Conservation (phyloP, 2,329 filamentous ascomycete species). For the Delphinella strobiligena region DNA sequence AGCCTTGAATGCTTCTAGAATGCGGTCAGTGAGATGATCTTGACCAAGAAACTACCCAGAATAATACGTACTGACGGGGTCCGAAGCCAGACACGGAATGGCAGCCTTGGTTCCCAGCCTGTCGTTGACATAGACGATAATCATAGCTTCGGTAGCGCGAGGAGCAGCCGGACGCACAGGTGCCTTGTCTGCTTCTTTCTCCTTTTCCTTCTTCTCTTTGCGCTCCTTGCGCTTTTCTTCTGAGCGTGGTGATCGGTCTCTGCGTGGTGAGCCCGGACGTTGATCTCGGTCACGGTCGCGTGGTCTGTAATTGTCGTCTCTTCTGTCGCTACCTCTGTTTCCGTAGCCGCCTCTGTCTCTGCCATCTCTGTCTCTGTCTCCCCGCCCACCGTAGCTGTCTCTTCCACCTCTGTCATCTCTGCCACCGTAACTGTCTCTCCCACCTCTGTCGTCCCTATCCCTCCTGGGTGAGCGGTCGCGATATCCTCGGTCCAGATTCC, state of each 20-base stretch:
- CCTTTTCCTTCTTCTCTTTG: conserved; percentile 13
- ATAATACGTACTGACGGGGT: conserved; percentile 50
- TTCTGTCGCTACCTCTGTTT: conserved; percentile 7
- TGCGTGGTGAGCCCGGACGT: background rate
- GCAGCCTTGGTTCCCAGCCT: conserved; percentile 91
- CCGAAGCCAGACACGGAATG: conserved; percentile 76
- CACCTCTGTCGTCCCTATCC: conserved; percentile 14
- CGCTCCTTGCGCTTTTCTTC: conserved; percentile 14
- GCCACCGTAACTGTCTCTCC: conserved; percentile 7
- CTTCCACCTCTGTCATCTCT: conserved; percentile 5
- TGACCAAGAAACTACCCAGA: conserved; percentile 1
- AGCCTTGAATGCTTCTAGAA: conserved; percentile 63
- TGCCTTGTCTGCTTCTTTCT: conserved; percentile 8
- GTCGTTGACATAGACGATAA: conserved; percentile 88
- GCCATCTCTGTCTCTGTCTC: conserved; percentile 16
- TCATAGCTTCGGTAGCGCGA: conserved; percentile 61
- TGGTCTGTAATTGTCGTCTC: conserved; percentile 3
- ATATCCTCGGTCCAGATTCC: conserved; percentile 20
- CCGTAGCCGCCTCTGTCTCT: conserved; percentile 11
- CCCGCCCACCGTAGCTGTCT: conserved; percentile 2
- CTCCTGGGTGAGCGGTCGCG: conserved; percentile 20
- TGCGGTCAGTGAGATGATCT: conserved; percentile 7
- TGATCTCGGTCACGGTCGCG: conserved; percentile 6
- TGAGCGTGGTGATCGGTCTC: conserved; percentile 1
- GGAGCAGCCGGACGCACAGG: conserved; percentile 10